phyloP scores from a whole-genome alignment of 1,284 basidiomycete genomes.

The Ustilago curta region DNA sequence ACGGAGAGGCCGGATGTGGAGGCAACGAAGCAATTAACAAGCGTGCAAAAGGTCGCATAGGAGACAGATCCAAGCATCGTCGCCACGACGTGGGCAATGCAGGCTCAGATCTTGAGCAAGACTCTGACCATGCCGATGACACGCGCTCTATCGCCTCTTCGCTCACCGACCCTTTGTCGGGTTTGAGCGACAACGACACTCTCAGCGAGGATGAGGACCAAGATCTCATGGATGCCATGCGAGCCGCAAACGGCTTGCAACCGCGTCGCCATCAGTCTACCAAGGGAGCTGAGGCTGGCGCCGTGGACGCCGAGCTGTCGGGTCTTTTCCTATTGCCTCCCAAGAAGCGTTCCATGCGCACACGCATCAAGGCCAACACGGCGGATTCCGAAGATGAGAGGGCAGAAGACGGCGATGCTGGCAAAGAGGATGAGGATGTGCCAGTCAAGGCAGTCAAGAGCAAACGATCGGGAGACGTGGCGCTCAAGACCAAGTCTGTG shows the following conservation, averaged over 20 bases:
- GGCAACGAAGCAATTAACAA: conserved; percentile 21
- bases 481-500: conserved; percentile 11
- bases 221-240: conserved; percentile 42
- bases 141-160: conserved; percentile 54
- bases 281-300: conserved; percentile 13
- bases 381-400: conserved; percentile 27
- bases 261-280: conserved; percentile 8
- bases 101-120: background rate
- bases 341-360: conserved; percentile 63
- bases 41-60: conserved; percentile 6
- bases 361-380: conserved; percentile 60
- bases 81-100: conserved; percentile 19
- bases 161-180: conserved; percentile 60
- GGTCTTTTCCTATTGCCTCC: conserved; percentile 56
- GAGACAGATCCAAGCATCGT: background rate
- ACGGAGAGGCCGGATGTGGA: conserved; percentile 39
- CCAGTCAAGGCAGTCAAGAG: conserved; percentile 11
- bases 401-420: conserved; percentile 9
- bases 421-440: conserved; percentile 7
- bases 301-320: conserved; percentile 31
- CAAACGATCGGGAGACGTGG: conserved; percentile 8
- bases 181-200: conserved; percentile 45
- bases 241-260: conserved; percentile 21
- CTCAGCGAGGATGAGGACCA: conserved; percentile 55
- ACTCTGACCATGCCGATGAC: conserved; percentile 32